Evolutionary conservation across 345 rosid genomes (phyloP).

Genomic region (Citrus glauca): DNA sequence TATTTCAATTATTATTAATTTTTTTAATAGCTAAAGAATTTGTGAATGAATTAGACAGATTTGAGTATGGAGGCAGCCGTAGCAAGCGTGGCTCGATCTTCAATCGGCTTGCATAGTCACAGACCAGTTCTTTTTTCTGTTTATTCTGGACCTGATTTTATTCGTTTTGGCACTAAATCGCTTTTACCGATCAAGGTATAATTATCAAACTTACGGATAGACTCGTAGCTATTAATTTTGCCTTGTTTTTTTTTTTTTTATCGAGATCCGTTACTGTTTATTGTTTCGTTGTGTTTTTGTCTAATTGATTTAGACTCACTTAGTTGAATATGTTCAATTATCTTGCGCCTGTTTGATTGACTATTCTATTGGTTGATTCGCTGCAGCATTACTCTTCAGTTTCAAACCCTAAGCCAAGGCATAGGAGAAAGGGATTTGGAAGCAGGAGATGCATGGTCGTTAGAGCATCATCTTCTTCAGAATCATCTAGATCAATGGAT

Average conservation of each 20-base stretch:
- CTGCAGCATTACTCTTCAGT: slow-evolving; percentile 37
- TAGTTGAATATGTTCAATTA: neutral
- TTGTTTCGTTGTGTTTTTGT: neutral
- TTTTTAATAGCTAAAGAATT: neutral
- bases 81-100: slow-evolving; percentile 33
- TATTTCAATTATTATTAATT: neutral
- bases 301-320: neutral
- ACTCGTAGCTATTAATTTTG: neutral
- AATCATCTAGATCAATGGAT: slow-evolving; percentile 42
- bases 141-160: slow-evolving; percentile 23
- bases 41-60: neutral
- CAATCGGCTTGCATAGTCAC: slow-evolving; percentile 22
- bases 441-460: slow-evolving; percentile 40
- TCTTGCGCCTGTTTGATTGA: slow-evolving; percentile 3
- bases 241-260: too few relatives aligned
- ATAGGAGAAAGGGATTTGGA: slow-evolving; percentile 24
- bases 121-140: slow-evolving; percentile 40
- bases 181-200: slow-evolving; percentile 32
- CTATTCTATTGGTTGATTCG: neutral
- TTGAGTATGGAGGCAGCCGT: slow-evolving; percentile 45
- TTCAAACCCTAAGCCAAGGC: slow-evolving; percentile 26
- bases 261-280: neutral
- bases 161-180: slow-evolving; percentile 27
- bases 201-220: neutral
- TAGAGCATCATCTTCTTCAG: slow-evolving; percentile 53